Evolutionary conservation across 106 monocot species (phyloP), one percentile per base, ranked within the genome.

Genomic region (Platanthera zijinensis): DNA sequence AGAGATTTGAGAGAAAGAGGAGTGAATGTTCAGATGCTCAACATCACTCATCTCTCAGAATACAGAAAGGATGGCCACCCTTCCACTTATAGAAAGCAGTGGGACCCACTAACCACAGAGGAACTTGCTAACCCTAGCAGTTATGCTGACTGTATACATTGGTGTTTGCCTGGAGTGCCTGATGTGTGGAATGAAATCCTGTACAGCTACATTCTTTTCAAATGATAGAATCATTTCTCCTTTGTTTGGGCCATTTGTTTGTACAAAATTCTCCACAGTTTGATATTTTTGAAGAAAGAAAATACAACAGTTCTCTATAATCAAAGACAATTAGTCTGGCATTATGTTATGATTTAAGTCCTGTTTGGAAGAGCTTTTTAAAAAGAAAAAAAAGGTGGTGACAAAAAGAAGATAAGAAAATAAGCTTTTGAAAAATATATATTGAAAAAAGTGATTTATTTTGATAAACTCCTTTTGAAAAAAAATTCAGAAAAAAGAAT

Each of bases 101-200:
- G 85, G 90, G 91, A 87, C 45, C 84, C 86, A 13, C 22, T 89
- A 74, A 84, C 87, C 21, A 52, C 84, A 61, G 86, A 86, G 73
- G 87, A 89, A 78, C 48, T 78, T 57, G 82, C 80, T 14, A 75
- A 95, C 50, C 89, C 87, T 8, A 84, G 82, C 48, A 87, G 84
- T 30, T 91, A 91, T 69, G 86, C 94, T 12, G 94, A 95, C 59
- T 95, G 94, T 71, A 91, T 89, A 51, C 94, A 95, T 63, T 95
- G 91, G 94, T 95, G 89, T 84, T 89, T 95, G 50, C 94, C 94
- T 30, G 94, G 94, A 10, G 91, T 95, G 10, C 94, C 94, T 68
- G 94, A 91, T 76, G 85, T 91, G 22, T 89, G 94, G 94, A 95
- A 95, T 76, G 82, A 95, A 75, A 74, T 94, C 57, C 76, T 95